A percentile compares a stretch with the other conserved stretches of the same genome.
Evolutionary conservation across 2,329 filamentous ascomycete genomes (phyloP).

Genomic region (Periconia sp.): DNA sequence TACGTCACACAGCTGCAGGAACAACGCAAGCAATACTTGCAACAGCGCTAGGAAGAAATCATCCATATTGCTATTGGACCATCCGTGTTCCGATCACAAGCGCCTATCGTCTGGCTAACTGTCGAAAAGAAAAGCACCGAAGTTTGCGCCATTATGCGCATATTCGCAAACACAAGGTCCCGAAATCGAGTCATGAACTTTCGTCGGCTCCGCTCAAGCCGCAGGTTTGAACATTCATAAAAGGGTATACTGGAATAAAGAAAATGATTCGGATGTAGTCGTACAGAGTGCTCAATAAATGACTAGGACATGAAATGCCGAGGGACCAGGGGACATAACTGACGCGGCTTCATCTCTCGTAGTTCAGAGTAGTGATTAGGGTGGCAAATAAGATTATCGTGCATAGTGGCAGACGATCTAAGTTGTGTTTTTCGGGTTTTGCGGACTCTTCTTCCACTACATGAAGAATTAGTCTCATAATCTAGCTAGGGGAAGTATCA

Average conservation of each 20-base stretch:
- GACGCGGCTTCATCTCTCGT: too few relatives aligned
- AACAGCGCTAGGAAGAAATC: conserved; percentile 14
- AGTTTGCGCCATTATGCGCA: conserved; percentile 2
- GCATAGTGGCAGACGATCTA: conserved; percentile 13
- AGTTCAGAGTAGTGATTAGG: too few relatives aligned
- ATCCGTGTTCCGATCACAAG: conserved; percentile 14
- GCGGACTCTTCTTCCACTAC: conserved; percentile 42
- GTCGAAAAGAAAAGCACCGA: conserved; percentile 4
- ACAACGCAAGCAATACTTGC: conserved; percentile 24
- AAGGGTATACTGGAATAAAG: conserved; percentile 1
- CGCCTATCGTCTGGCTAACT: conserved; percentile 10
- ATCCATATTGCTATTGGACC: conserved; percentile 30
- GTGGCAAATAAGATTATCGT: too few relatives aligned
- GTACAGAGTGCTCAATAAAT: too few relatives aligned
- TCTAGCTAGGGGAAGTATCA: too few relatives aligned
- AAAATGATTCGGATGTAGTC: too few relatives aligned
- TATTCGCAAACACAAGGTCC: neutral
- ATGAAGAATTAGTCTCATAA: too few relatives aligned
- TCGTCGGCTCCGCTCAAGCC: too few relatives aligned
- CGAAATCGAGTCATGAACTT: neutral
- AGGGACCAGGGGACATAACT: too few relatives aligned
- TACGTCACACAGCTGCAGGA: conserved; percentile 28
- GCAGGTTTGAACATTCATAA: neutral
- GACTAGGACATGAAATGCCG: too few relatives aligned
- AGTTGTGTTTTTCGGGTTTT: conserved; percentile 44